These are phyloP conservation scores for Kwoniella shivajii DNA, from an alignment of 1,284 basidiomycete genomes.

Conservation along the genomic window DNA sequence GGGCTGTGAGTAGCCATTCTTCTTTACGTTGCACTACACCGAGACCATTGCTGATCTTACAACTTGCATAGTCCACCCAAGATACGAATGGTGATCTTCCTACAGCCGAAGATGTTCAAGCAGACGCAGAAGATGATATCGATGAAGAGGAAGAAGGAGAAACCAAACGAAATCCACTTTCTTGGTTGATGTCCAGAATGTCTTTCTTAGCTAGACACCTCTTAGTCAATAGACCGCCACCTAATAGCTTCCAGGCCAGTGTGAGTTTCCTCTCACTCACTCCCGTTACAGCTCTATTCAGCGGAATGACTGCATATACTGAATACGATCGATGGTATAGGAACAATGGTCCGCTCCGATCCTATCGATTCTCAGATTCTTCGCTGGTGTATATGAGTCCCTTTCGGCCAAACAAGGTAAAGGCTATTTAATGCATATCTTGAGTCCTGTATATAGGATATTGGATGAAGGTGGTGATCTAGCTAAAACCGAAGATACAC, in stretches of 20 bases:
- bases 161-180: slow-evolving; percentile 64
- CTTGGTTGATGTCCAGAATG: slow-evolving; percentile 91
- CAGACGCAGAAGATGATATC: slow-evolving; percentile 45
- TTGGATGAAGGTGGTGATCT: slow-evolving; percentile 70
- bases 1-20: slow-evolving; percentile 56
- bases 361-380: slow-evolving; percentile 82
- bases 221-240: slow-evolving; percentile 54
- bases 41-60: slow-evolving; percentile 1
- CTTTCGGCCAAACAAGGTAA: slow-evolving; percentile 65
- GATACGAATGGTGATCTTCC: slow-evolving; percentile 41
- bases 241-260: slow-evolving; percentile 30
- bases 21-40: not conserved
- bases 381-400: slow-evolving; percentile 81
- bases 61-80: slow-evolving; percentile 1
- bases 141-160: slow-evolving; percentile 42
- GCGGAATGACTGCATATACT: too few relatives aligned
- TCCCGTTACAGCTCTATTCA: too few relatives aligned
- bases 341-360: slow-evolving; percentile 76
- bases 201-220: slow-evolving; percentile 74
- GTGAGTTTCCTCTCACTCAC: slow-evolving; percentile 10
- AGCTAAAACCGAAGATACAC: slow-evolving; percentile 66
- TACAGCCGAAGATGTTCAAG: slow-evolving; percentile 24
- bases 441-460: slow-evolving; percentile 84
- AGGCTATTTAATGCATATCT: slow-evolving; percentile 76
- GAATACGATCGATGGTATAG: too few relatives aligned